These are phyloP conservation scores for Platanthera zijinensis DNA, from an alignment of 106 monocot species.

Conservation along the genomic window DNA sequence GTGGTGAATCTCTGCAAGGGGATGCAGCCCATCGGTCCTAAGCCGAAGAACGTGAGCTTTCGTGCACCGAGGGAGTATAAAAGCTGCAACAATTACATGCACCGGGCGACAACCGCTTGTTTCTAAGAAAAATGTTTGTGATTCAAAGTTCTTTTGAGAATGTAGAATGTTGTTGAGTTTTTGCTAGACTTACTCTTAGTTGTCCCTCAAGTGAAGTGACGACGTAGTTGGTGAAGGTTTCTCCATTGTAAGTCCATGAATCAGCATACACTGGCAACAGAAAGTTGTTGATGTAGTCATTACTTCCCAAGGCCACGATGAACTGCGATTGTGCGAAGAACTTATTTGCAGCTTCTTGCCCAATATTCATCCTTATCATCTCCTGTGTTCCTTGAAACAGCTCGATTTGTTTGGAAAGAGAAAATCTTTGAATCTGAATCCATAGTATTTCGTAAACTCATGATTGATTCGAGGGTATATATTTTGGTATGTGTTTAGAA, in stretches of 20 bases:
- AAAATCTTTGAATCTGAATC: constrained; percentile 85
- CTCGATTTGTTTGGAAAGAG: constrained; percentile 86
- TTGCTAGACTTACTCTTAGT: constrained; percentile 32
- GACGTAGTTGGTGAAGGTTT: constrained; percentile 55
- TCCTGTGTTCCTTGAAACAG: constrained; percentile 78
- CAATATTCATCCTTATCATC: constrained; percentile 67
- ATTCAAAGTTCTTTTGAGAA: background rate
- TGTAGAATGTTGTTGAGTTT: background rate
- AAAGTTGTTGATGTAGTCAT: constrained; percentile 97
- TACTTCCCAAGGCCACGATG: constrained; percentile 75
- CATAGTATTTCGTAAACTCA: background rate
- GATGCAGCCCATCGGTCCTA: constrained; percentile 98
- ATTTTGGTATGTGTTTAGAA: too few relatives aligned
- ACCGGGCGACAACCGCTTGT: background rate
- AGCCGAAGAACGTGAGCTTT: constrained; percentile 65
- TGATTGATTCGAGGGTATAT: too few relatives aligned
- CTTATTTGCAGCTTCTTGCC: constrained; percentile 32
- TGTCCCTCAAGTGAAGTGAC: constrained; percentile 50
- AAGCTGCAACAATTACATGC: constrained; percentile 18
- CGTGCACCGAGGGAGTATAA: constrained; percentile 59
- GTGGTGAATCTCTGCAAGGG: constrained; percentile 69
- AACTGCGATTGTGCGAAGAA: constrained; percentile 69
- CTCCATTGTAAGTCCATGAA: constrained; percentile 70
- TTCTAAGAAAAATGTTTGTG: background rate
- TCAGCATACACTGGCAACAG: constrained; percentile 73